Evolutionary conservation across 192 early-diverging fungal species (phyloP), one percentile per base, ranked within the genome.

Genomic region (Coemansia sp.): DNA sequence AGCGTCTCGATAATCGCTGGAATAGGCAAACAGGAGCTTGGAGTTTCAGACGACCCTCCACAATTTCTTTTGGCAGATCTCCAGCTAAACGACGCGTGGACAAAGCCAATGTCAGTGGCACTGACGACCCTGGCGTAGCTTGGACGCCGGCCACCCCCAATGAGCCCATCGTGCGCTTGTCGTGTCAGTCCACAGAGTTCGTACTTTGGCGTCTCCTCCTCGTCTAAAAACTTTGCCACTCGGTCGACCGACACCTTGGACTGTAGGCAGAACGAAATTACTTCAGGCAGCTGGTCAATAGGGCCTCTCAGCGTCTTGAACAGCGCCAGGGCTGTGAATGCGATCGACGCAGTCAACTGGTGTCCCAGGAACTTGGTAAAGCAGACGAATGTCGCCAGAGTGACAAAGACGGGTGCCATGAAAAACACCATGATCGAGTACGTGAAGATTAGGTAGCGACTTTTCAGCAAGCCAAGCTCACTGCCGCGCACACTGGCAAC

Each of bases 291-390:
- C 34, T 91, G 87, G 50, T 86, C 66, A 48, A 97, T 85, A 55
- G 97, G 95, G 80, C 95, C 95, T 73, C 92, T 91, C 23, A 98
- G 76, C 53, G 97, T 80, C 77, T 96, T 96, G 86, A 99, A 97
- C 8, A 99, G 84, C 1, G 94, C 84, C 59, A 99, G 82, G 3
- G 94, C 89, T 1, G 94, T 94, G 76, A 98, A 98, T 0, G 93
- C 91, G 48, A 92, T 67, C 61, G 84, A 80, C 27, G 89, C 75
- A 1, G 89, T 90, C 31, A 96, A 79, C 14, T 84, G 81, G 29
- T 77, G 77, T 27, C 64, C 77, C 23, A 77, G 76, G 21, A 92
- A 76, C 12, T 87, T 29, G 5, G 88, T 85, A 64, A 93, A 99
- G 17, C 94, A 73, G 1, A 88, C 80, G 79, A 97, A 99, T 1